Base-by-base conservation (phyloP, 176 grass and related monocot species). In the Lolium rigidum region DNA sequence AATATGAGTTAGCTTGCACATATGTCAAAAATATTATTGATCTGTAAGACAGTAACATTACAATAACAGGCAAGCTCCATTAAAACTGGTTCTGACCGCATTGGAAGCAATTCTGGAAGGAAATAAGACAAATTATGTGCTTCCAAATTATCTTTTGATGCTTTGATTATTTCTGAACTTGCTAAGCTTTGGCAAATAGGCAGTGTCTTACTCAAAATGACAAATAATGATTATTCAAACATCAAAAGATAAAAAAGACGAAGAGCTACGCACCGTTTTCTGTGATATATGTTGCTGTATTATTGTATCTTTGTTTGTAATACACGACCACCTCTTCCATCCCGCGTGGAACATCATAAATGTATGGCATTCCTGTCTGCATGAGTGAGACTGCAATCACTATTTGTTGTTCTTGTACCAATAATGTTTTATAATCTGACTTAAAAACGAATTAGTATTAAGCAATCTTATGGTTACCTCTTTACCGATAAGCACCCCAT, bases 231-330 rank as follows among this genome's bases (percentile, higher is more conserved):
- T 70, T 58, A 61, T 79, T 46, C 21, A 70, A 71, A 10, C 38
- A 58, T 70, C 49, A 11, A 39, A 24, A 82, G 46, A 44, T 66
- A 74, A 55, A 1, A 54, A 54, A 50, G 15, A 76, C 72, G 37
- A 39, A 80, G 49, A 15, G 24, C 31, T 0, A 39, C 67, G 35
- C 85, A 97, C 92, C 95, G 55, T 97, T 97, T 90, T 97, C 95
- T 15, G 92, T 78, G 2, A 97, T 89, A 84, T 90, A 92, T 52
- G 74, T 94, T 11, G 90, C 81, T 4, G 68, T 91, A 17, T 94
- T 92, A 75, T 89, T 91, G 74, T 94, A 97, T 94, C 86, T 97
- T 80, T 92, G 38, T 87, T 88, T 97, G 60, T 82, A 82, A 78
- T 92, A 89, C 80, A 89, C 87, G 46, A 91, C 82, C 17, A 84